Evolutionary conservation across 345 rosid species (phyloP).

Genomic region (Eucalyptus urophylla): DNA sequence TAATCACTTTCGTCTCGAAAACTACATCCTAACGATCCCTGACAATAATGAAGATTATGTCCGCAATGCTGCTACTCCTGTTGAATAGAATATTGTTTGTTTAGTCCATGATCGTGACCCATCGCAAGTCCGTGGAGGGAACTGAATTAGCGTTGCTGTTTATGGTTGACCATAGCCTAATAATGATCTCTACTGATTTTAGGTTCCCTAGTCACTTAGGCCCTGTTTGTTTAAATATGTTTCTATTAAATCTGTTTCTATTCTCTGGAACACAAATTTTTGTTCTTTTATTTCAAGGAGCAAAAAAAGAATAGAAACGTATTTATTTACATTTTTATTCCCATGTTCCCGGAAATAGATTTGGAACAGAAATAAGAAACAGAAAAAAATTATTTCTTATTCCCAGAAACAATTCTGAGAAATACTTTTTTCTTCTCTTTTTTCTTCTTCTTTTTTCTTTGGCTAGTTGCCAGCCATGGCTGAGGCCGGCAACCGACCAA

Average conservation of each 20-base stretch:
- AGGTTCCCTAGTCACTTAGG: not conserved
- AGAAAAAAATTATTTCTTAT: too few relatives aligned
- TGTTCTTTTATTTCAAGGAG: rapidly evolving
- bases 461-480: rapidly evolving
- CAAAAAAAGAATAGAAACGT: rapidly evolving
- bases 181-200: not conserved
- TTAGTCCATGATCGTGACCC: not conserved
- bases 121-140: not conserved
- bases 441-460: too few relatives aligned
- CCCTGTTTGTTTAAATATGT: too few relatives aligned
- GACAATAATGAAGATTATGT: not conserved
- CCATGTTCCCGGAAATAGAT: rapidly evolving
- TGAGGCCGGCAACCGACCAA: rapidly evolving
- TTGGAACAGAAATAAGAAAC: too few relatives aligned
- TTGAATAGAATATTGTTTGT: not conserved
- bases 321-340: rapidly evolving
- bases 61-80: not conserved
- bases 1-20: not conserved
- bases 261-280: rapidly evolving
- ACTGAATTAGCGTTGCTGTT: not conserved
- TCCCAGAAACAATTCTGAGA: rapidly evolving
- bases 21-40: not conserved
- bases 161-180: not conserved
- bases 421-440: too few relatives aligned
- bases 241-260: rapidly evolving